Evolutionary conservation across 1,284 basidiomycete genomes (phyloP), one percentile per base, ranked within the genome.

Genomic region (Takashimella tepidaria): DNA sequence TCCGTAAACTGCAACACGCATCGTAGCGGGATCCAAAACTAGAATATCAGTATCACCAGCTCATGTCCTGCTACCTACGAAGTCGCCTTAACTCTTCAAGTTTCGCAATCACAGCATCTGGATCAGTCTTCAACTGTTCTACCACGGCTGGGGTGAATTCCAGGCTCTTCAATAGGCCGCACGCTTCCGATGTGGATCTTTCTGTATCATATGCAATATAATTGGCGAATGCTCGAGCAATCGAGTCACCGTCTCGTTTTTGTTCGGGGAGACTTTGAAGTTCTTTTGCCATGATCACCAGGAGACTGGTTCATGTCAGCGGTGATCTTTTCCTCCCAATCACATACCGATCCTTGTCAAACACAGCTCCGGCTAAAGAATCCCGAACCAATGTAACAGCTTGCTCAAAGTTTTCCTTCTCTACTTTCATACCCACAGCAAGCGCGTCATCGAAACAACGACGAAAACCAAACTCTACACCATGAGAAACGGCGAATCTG

Each of bases 191-290:
- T 1, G 90, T 88, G 11, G 90, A 92, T 55, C 80, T 82, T n/a
- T 64, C 50, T 52, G 83, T 79, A 58, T 84, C 82, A 64, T 84
- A 89, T 27, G 92, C 72, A 41, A 92, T 67, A 51, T 85, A 81
- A 22, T 83, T 77, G 73, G 83, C 85, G 42, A 92, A 79, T 6
- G 91, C 87, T 23, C 81, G 80, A 43, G 92, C 79, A 11, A 98
- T 87, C 21, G 83, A 85, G 66, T 79, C 83, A 1, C 93, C 96
- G 66, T 92, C 88, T 45, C 96, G 83, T 79, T 98, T 98, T 69
- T 90, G 80, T 67, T 92, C 86, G 0, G 96, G 96, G n/a, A 98
- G 79, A 23, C 86, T 86, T 73, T 98, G 95, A 42, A 88, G 83
- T 49, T 92, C 83, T 76, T 98, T 98, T 22, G 92, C 89, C 41